Percentiles rank a stretch among this genome's conserved stretches.
Evolutionary conservation across 805 yeast species (phyloP).

Genomic region (Pichia gijzeniarum): DNA sequence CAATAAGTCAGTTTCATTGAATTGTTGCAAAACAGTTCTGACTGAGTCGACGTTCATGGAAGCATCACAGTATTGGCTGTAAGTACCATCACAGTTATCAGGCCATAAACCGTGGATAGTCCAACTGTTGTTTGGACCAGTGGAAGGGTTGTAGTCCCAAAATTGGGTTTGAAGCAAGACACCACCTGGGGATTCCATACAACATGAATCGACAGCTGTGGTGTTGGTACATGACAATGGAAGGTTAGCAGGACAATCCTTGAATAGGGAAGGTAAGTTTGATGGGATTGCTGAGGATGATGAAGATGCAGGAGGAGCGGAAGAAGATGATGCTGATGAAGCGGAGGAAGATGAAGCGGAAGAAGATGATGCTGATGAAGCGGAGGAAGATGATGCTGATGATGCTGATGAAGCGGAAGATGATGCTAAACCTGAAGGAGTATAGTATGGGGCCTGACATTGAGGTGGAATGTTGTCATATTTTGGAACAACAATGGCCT

Average conservation of each 20-base stretch:
- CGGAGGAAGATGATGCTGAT: not conserved
- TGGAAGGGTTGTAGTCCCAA: conserved; percentile 79
- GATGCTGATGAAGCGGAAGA: not conserved
- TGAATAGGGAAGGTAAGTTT: conserved; percentile 1
- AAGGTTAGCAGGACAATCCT: conserved; percentile 45
- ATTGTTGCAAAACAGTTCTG: conserved; percentile 38
- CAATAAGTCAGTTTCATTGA: conserved; percentile 46
- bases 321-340: not conserved
- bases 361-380: too few species aligned
- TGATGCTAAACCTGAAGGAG: not conserved
- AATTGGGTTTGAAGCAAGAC: conserved; percentile 78
- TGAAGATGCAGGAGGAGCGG: not conserved
- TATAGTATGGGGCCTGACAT: not conserved
- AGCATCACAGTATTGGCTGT: conserved; percentile 68
- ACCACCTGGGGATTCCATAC: conserved; percentile 85
- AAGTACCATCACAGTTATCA: conserved; percentile 78
- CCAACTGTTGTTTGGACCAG: conserved; percentile 63
- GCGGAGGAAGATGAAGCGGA: not conserved
- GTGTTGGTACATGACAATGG: conserved; percentile 58
- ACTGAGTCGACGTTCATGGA: conserved; percentile 48
- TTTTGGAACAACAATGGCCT: not conserved
- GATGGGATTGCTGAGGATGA: not conserved
- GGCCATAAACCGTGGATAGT: conserved; percentile 88
- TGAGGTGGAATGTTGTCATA: not conserved
- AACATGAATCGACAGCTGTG: conserved; percentile 58